phyloP scores from a whole-genome alignment of 495 filamentous ascomycete genomes.

The Neurospora terricola region DNA sequence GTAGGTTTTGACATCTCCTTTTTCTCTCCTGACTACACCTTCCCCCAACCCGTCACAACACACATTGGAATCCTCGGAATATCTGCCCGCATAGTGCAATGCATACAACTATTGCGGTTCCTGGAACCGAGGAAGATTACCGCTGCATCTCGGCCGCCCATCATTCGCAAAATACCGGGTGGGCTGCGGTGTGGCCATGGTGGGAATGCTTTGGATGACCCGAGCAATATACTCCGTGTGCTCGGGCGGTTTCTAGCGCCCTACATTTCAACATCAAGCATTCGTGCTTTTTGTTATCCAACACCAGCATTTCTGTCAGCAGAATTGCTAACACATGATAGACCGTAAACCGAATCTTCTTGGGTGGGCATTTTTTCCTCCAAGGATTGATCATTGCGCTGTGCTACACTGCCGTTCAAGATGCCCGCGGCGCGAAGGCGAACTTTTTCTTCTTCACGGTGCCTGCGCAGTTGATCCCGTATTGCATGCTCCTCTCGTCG shows the following conservation, averaged over 20 bases:
- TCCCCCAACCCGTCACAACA: not conserved
- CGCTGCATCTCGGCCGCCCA: conserved; percentile 63
- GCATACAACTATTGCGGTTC: conserved; percentile 80
- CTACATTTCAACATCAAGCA: conserved; percentile 55
- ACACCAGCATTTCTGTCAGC: not conserved
- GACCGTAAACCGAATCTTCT: conserved; percentile 38
- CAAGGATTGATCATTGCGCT: conserved; percentile 64
- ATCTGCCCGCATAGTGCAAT: conserved; percentile 88
- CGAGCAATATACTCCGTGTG: conserved; percentile 48
- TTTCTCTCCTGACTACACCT: not conserved
- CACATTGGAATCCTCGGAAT: conserved; percentile 54
- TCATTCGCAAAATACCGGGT: conserved; percentile 73
- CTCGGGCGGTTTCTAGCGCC: conserved; percentile 70
- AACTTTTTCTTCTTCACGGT: conserved; percentile 70
- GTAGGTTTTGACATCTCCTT: conserved; percentile 27
- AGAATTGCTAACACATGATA: conserved; percentile 19
- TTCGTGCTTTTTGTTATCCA: conserved; percentile 3
- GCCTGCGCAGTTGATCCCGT: conserved; percentile 63
- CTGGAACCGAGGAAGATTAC: conserved; percentile 96
- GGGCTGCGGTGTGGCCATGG: conserved; percentile 72
- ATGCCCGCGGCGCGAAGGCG: conserved; percentile 61
- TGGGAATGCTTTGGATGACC: conserved; percentile 88
- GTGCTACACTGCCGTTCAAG: conserved; percentile 72
- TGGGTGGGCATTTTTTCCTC: conserved; percentile 45
- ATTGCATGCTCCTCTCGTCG: conserved; percentile 60